A percentile compares a stretch with the other conserved stretches of the same genome.
These are phyloP conservation scores for Yarrowia yakushimensis DNA, from an alignment of 805 yeast species.

Conservation along the genomic window DNA sequence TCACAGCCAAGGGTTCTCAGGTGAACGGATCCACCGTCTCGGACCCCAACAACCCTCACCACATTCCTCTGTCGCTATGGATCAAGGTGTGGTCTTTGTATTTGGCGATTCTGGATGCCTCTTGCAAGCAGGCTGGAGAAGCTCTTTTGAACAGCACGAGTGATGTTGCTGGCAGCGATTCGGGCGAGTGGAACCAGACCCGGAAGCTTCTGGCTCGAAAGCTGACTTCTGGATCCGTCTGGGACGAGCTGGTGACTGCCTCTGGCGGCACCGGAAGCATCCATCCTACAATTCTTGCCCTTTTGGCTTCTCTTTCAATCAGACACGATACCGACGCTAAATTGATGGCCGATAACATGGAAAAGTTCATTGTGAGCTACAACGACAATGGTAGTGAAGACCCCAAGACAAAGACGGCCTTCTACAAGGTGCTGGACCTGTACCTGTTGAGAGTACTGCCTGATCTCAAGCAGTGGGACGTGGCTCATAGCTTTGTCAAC, in stretches of 20 bases:
- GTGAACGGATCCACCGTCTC: background rate
- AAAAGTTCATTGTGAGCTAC: slow-evolving; percentile 4
- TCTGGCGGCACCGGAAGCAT: slow-evolving; percentile 15
- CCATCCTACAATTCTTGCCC: background rate
- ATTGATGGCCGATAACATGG: slow-evolving; percentile 13
- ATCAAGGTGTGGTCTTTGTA: slow-evolving; percentile 23
- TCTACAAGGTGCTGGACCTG: slow-evolving; percentile 22
- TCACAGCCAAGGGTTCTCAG: background rate
- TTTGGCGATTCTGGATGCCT: slow-evolving; percentile 21
- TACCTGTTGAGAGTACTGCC: slow-evolving; percentile 23
- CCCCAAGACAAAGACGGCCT: slow-evolving; percentile 5
- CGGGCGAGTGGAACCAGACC: slow-evolving; percentile 10
- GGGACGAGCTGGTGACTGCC: slow-evolving; percentile 12
- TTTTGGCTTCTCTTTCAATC: background rate
- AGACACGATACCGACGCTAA: slow-evolving; percentile 22
- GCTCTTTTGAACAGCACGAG: background rate
- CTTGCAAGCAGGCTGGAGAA: slow-evolving; percentile 21
- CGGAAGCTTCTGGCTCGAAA: slow-evolving; percentile 1
- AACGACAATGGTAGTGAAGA: background rate
- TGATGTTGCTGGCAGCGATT: background rate
- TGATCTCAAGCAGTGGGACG: slow-evolving; percentile 10
- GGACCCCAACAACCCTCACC: background rate
- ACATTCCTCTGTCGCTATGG: slow-evolving; percentile 11
- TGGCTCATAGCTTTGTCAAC: slow-evolving; percentile 16
- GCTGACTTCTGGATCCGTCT: background rate